phyloP scores from a whole-genome alignment of 2,329 filamentous ascomycete genomes.

The Xylaria sp. region DNA sequence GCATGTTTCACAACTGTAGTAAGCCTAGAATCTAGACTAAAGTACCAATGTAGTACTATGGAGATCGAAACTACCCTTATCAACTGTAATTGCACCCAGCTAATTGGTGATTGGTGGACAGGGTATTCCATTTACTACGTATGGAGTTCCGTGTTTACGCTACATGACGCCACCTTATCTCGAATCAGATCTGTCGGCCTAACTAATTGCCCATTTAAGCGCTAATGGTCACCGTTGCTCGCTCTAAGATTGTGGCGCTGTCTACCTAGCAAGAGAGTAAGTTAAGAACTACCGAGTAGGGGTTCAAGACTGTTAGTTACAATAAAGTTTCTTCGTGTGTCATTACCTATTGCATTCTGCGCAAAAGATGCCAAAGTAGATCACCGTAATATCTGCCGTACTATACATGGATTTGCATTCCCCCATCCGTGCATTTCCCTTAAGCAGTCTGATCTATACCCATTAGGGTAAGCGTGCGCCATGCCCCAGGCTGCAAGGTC shows the following conservation, averaged over 20 bases:
- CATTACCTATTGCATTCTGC: not conserved
- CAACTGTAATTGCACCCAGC: not conserved
- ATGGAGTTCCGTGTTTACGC: not conserved
- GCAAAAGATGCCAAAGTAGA: not conserved
- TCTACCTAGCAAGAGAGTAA: not conserved
- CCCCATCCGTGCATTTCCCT: not conserved
- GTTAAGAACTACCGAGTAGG: no score
- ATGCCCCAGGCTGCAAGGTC: not conserved
- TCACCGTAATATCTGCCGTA: not conserved
- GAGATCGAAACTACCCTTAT: not conserved
- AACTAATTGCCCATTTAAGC: not conserved
- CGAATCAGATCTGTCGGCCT: not conserved
- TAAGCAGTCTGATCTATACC: not conserved
- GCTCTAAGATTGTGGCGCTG: not conserved
- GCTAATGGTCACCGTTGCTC: no score
- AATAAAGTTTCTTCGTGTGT: not conserved
- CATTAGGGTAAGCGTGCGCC: not conserved
- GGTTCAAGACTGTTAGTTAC: no score
- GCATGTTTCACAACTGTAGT: constrained; percentile 1
- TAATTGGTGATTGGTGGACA: constrained; percentile 6
- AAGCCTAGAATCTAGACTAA: not conserved
- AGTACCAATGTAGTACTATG: not conserved
- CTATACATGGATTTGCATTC: not conserved
- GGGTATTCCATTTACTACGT: constrained; percentile 4
- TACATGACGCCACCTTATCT: not conserved